These are phyloP conservation scores for Luffa aegyptiaca DNA, from an alignment of 306 rosid species.

Conservation along the genomic window DNA sequence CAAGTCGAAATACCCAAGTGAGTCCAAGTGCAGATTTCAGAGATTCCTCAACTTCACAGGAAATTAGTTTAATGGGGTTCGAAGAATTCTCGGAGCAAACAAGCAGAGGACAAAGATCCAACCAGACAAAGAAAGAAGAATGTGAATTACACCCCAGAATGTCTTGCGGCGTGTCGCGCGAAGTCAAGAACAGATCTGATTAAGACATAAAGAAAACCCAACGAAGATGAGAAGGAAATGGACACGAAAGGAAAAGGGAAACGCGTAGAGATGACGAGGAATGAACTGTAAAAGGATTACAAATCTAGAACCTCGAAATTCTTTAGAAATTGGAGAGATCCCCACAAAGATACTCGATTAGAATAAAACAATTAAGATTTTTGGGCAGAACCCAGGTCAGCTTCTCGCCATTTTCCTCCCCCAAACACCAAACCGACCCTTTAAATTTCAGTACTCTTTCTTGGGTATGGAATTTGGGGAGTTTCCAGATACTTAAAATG, in stretches of 20 bases:
- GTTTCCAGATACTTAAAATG: background rate
- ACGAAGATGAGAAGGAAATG: slow-evolving; percentile 19
- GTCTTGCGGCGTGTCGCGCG: slow-evolving; percentile 27
- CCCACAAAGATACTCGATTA: slow-evolving; percentile 8
- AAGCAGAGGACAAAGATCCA: slow-evolving; percentile 38
- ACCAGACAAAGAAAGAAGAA: slow-evolving; percentile 19
- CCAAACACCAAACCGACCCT: background rate
- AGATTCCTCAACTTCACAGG: background rate
- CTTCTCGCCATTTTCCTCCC: background rate
- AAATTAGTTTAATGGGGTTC: background rate
- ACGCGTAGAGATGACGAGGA: slow-evolving; percentile 68
- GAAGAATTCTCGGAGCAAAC: slow-evolving; percentile 13
- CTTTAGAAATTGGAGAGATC: background rate
- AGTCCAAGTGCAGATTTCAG: background rate
- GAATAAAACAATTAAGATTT: background rate
- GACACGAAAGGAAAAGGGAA: slow-evolving; percentile 34
- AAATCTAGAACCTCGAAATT: slow-evolving; percentile 33
- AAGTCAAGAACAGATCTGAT: slow-evolving; percentile 49
- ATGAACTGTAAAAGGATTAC: slow-evolving; percentile 66
- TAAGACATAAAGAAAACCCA: slow-evolving; percentile 37
- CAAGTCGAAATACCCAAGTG: background rate
- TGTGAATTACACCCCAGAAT: slow-evolving; percentile 44
- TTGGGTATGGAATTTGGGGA: background rate
- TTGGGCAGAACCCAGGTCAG: background rate
- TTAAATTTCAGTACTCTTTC: background rate